Evolutionary conservation across 352 stramenopile species (phyloP).

Genomic region (Globisporangium paddicum): DNA sequence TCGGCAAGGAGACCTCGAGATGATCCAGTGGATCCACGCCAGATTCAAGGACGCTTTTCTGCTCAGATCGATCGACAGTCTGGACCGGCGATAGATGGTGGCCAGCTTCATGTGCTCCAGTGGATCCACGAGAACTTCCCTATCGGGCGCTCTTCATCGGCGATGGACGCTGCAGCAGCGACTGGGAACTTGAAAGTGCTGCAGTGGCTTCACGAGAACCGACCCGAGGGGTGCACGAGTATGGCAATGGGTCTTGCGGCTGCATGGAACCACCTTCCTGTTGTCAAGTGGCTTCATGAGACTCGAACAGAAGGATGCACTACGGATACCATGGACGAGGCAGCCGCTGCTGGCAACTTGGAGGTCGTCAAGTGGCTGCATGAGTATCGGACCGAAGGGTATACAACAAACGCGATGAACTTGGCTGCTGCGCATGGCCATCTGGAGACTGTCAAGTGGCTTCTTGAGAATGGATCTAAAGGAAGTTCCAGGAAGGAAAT

Average conservation of each 20-base stretch:
- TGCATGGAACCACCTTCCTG: background rate
- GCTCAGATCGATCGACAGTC: no score
- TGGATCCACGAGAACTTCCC: background rate
- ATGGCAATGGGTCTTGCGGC: background rate
- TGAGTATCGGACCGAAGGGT: background rate
- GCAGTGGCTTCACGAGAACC: slow-evolving; percentile 1
- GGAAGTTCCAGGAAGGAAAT: background rate
- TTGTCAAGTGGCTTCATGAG: background rate
- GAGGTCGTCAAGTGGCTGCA: background rate
- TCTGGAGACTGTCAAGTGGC: background rate
- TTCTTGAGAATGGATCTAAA: background rate
- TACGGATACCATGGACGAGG: background rate
- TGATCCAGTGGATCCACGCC: background rate
- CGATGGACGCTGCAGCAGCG: background rate
- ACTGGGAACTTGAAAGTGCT: background rate
- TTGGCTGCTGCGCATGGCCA: background rate
- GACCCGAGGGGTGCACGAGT: background rate
- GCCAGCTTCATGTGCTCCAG: background rate
- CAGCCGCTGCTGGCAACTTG: background rate
- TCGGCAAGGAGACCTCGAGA: background rate
- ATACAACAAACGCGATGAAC: background rate
- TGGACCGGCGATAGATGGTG: no score
- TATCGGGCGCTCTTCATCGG: no score
- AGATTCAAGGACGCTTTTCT: no score
- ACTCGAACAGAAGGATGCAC: background rate